Evolutionary conservation across 768 basidiomycete species (phyloP).

Genomic region (Kwoniella europaea): DNA sequence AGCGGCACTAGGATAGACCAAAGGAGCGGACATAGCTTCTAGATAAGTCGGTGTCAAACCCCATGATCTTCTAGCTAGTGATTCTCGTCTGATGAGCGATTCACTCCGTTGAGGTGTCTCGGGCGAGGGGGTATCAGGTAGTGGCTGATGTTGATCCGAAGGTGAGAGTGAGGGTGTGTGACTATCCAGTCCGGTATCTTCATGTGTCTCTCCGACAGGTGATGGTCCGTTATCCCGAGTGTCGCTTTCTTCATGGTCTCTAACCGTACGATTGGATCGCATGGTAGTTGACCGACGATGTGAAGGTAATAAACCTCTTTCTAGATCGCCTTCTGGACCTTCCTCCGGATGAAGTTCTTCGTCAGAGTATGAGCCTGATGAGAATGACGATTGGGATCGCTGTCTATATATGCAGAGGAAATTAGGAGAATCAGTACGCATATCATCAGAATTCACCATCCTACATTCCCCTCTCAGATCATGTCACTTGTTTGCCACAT

Average conservation of each 20-base stretch:
- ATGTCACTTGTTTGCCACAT: no score
- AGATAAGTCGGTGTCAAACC: constrained; percentile 51
- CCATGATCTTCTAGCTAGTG: constrained; percentile 36
- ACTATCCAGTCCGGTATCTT: neutral
- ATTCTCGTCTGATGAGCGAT: constrained; percentile 6
- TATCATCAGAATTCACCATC: neutral
- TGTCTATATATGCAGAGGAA: constrained; percentile 16
- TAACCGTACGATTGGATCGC: neutral
- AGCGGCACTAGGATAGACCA: constrained; percentile 3
- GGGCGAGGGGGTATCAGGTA: neutral
- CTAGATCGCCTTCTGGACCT: constrained; percentile 11
- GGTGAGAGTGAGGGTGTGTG: neutral
- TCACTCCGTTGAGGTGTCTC: constrained; percentile 13
- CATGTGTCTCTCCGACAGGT: neutral
- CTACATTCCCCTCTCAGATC: neutral
- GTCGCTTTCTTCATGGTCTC: neutral
- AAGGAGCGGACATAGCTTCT: constrained; percentile 48
- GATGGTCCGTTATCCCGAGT: neutral
- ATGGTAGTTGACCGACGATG: constrained; percentile 1
- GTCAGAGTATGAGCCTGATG: constrained; percentile 18
- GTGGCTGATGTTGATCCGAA: neutral
- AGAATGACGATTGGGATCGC: constrained; percentile 18
- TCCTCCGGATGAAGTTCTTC: constrained; percentile 3
- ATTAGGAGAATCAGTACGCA: neutral
- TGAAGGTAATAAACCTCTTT: constrained; percentile 4